These are phyloP conservation scores for Graphilbum ipis-grandicollis DNA, from an alignment of 2,329 filamentous ascomycete species.

Conservation along the genomic window DNA sequence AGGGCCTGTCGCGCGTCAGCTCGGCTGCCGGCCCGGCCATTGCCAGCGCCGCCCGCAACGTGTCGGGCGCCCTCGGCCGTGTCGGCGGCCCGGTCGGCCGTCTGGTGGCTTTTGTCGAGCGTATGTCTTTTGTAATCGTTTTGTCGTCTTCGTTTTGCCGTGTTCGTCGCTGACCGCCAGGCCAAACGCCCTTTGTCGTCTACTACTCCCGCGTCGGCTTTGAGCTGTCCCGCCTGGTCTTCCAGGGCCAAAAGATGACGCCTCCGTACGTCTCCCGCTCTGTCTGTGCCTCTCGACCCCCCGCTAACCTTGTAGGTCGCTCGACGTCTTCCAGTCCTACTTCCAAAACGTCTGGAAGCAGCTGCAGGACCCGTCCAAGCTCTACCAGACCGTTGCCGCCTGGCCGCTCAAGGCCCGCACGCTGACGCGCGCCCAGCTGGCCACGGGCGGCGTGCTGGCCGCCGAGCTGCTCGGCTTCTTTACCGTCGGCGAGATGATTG, in stretches of 20 bases:
- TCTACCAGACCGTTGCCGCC: slow-evolving; percentile 29
- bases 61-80: slow-evolving; percentile 50
- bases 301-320: no score
- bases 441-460: slow-evolving; percentile 55
- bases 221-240: slow-evolving; percentile 77
- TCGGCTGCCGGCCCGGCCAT: slow-evolving; percentile 66
- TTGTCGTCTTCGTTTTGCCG: background rate
- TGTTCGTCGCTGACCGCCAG: slow-evolving; percentile 25
- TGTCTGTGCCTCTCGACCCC: no score
- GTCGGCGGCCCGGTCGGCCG: slow-evolving; percentile 72
- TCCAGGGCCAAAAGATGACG: slow-evolving; percentile 76
- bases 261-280: slow-evolving; percentile 96
- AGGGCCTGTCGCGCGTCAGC: slow-evolving; percentile 69
- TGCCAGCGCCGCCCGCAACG: slow-evolving; percentile 51
- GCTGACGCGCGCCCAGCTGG: slow-evolving; percentile 53
- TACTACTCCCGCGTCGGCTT: slow-evolving; percentile 86
- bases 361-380: slow-evolving; percentile 47
- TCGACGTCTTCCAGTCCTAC: slow-evolving; percentile 73
- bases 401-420: slow-evolving; percentile 38
- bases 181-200: slow-evolving; percentile 66
- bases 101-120: slow-evolving; percentile 65
- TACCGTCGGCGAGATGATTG: slow-evolving; percentile 92
- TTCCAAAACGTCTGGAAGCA: slow-evolving; percentile 59
- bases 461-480: slow-evolving; percentile 94
- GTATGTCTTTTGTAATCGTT: slow-evolving; percentile 38